Percentiles rank a stretch among this genome's conserved stretches.
Conservation (phyloP, 2,329 filamentous ascomycete species). For the Daldinia sp. region DNA sequence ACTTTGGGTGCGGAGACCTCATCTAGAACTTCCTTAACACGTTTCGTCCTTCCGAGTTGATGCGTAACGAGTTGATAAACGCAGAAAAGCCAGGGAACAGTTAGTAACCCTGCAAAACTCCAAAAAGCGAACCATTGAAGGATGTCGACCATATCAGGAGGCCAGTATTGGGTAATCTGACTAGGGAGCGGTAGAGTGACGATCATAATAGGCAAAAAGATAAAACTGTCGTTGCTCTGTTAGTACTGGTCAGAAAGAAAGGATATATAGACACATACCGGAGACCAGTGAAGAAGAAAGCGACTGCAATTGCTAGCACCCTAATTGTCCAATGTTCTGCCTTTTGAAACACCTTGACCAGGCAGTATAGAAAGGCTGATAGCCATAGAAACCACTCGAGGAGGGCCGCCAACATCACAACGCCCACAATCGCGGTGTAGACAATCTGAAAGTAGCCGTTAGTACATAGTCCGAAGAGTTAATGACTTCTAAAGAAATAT, state of each 20-base stretch:
- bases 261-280: slow-evolving; percentile 65
- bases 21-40: slow-evolving; percentile 86
- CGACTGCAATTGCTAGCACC: slow-evolving; percentile 80
- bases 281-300: slow-evolving; percentile 77
- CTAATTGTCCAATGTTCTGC: slow-evolving; percentile 89
- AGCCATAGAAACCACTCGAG: slow-evolving; percentile 97
- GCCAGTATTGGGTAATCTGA: slow-evolving; percentile 79
- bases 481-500: not conserved
- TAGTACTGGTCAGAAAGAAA: slow-evolving; percentile 24
- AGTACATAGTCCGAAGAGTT: slow-evolving; percentile 23
- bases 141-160: slow-evolving; percentile 72
- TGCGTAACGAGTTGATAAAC: slow-evolving; percentile 92
- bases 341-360: slow-evolving; percentile 88
- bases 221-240: slow-evolving; percentile 64
- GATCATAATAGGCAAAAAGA: slow-evolving; percentile 94
- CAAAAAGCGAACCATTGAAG: slow-evolving; percentile 98
- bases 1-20: slow-evolving; percentile 91
- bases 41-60: slow-evolving; percentile 82
- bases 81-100: slow-evolving; percentile 92
- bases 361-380: slow-evolving; percentile 91
- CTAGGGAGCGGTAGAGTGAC: slow-evolving; percentile 88
- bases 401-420: slow-evolving; percentile 84
- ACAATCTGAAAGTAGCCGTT: slow-evolving; percentile 71
- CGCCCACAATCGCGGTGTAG: slow-evolving; percentile 83
- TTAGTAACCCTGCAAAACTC: slow-evolving; percentile 86